These are phyloP conservation scores for Thielaviopsis musarum DNA, from an alignment of 2,329 filamentous ascomycete genomes.

Conservation along the genomic window DNA sequence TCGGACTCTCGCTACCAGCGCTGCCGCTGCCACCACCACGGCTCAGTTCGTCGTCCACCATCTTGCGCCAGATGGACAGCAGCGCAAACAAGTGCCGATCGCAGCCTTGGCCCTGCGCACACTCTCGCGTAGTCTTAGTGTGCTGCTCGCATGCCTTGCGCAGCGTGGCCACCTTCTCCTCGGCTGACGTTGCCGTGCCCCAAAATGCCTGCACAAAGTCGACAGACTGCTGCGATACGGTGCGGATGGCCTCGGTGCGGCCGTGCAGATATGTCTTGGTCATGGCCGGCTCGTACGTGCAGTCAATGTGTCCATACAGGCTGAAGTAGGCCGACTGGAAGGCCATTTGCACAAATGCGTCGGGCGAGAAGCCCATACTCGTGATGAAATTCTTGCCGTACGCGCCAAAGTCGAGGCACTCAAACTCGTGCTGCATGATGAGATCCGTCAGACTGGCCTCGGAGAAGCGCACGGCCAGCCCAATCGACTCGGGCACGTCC, in stretches of 20 bases:
- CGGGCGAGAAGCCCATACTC: constrained; percentile 87
- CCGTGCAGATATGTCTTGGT: constrained; percentile 89
- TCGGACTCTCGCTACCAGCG: constrained; percentile 47
- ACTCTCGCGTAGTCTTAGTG: constrained; percentile 61
- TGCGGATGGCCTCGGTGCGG: constrained; percentile 81
- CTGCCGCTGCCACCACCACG: constrained; percentile 39
- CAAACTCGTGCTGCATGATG: constrained; percentile 92
- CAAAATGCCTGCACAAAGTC: constrained; percentile 88
- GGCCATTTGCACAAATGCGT: constrained; percentile 97
- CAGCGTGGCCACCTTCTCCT: constrained; percentile 72
- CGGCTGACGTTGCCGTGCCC: constrained; percentile 62
- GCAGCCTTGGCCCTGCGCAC: constrained; percentile 77
- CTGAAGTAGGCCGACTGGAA: constrained; percentile 98
- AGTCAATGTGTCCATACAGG: constrained; percentile 82
- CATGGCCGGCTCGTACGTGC: constrained; percentile 96
- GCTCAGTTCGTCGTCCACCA: constrained; percentile 55
- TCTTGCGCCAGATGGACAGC: constrained; percentile 87
- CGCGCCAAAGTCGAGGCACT: constrained; percentile 70
- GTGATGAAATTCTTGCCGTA: constrained; percentile 98
- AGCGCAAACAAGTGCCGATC: constrained; percentile 89
- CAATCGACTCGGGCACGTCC: constrained; percentile 89
- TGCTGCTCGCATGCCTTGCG: constrained; percentile 73
- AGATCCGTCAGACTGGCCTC: constrained; percentile 87
- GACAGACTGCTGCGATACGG: constrained; percentile 68
- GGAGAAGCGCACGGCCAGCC: constrained; percentile 81